Conservation (phyloP, 768 basidiomycete genomes). For the Termitomyces sp. region DNA sequence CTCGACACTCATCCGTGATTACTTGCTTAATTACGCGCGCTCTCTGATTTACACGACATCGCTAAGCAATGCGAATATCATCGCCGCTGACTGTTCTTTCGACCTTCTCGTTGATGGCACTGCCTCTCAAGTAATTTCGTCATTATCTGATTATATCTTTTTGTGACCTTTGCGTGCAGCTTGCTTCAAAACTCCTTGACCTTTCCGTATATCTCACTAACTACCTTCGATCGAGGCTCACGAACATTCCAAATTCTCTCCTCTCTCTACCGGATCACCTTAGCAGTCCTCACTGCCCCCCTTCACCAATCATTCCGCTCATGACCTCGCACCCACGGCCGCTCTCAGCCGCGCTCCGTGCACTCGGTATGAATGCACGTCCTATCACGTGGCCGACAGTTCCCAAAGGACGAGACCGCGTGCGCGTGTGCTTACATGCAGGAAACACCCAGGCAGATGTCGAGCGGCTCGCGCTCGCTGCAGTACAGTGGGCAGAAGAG, state of each 20-base stretch:
- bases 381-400: conserved; percentile 88
- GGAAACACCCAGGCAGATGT: conserved; percentile 65
- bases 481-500: conserved; percentile 42
- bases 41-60: conserved; percentile 91
- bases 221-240: conserved; percentile 24
- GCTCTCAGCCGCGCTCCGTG: conserved; percentile 60
- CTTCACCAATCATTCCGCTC: conserved; percentile 82
- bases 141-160: background rate
- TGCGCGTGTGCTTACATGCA: conserved; percentile 85
- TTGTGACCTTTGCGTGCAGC: conserved; percentile 15
- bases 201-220: conserved; percentile 37
- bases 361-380: conserved; percentile 55
- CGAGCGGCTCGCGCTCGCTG: conserved; percentile 43
- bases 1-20: conserved; percentile 66
- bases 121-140: conserved; percentile 39
- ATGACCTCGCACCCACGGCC: conserved; percentile 72
- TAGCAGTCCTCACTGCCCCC: conserved; percentile 14
- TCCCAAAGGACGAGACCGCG: conserved; percentile 77
- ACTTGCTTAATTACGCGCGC: conserved; percentile 88
- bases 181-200: conserved; percentile 32
- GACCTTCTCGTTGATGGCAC: conserved; percentile 70
- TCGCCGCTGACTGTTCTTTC: conserved; percentile 73
- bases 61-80: conserved; percentile 66
- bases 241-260: conserved; percentile 26
- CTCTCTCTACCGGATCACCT: conserved; percentile 33